phyloP scores from a whole-genome alignment of 306 rosid genomes.

The Lathyrus sativus region DNA sequence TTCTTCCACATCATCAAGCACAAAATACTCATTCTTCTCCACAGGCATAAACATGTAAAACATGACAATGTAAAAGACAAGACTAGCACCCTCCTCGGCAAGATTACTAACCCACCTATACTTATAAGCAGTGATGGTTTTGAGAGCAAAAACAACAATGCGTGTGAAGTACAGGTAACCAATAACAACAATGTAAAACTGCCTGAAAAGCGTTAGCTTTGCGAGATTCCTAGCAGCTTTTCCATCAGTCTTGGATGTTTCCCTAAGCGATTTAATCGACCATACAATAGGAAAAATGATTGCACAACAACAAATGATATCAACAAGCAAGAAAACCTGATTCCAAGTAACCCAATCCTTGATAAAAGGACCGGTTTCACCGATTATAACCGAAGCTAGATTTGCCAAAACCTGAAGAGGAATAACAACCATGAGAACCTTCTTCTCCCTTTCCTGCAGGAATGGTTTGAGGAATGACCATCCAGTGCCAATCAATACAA shows the following conservation, averaged over 20 bases:
- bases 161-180: slow-evolving; percentile 83
- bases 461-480: slow-evolving; percentile 90
- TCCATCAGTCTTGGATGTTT: slow-evolving; percentile 92
- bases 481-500: slow-evolving; percentile 82
- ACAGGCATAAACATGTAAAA: slow-evolving; percentile 91
- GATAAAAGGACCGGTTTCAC: slow-evolving; percentile 85
- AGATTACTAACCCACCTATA: slow-evolving; percentile 88
- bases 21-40: slow-evolving; percentile 70
- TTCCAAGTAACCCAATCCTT: slow-evolving; percentile 92
- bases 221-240: slow-evolving; percentile 84
- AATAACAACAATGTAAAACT: slow-evolving; percentile 78
- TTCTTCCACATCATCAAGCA: slow-evolving; percentile 83
- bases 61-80: slow-evolving; percentile 66
- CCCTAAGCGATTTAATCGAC: slow-evolving; percentile 80
- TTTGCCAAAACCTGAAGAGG: slow-evolving; percentile 88
- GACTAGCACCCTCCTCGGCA: slow-evolving; percentile 81
- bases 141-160: slow-evolving; percentile 77
- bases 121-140: slow-evolving; percentile 81
- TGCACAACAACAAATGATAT: slow-evolving; percentile 83
- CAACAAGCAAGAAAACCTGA: slow-evolving; percentile 83
- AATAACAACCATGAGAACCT: slow-evolving; percentile 84
- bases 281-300: slow-evolving; percentile 89
- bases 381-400: slow-evolving; percentile 74
- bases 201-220: slow-evolving; percentile 80
- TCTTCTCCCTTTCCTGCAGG: slow-evolving; percentile 82